These are phyloP conservation scores for Wallacemonas sp. DNA, from an alignment of 208 protist species.

Conservation along the genomic window DNA sequence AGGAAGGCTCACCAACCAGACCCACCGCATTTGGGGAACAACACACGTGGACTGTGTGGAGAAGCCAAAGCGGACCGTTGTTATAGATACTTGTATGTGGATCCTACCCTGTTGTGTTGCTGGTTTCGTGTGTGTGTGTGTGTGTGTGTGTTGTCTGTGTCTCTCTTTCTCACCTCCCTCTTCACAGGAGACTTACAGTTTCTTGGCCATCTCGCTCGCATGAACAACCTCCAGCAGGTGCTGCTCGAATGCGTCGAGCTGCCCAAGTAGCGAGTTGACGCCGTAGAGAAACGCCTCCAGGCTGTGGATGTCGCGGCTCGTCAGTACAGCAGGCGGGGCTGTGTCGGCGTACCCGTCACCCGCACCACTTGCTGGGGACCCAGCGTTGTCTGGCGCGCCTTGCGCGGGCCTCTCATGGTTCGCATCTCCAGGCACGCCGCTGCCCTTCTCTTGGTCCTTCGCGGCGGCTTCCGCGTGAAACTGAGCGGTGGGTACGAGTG, in stretches of 20 bases:
- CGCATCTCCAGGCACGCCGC: no score
- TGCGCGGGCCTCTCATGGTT: no score
- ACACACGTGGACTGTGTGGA: no score
- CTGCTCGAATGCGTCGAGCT: slow-evolving; percentile 72
- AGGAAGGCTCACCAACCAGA: no score
- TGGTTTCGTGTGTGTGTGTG: neutral
- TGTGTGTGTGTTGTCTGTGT: no score
- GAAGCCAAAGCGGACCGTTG: no score
- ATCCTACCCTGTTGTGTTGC: no score
- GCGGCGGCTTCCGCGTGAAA: neutral
- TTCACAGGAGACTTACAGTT: slow-evolving; percentile 71
- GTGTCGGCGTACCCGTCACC: slow-evolving; percentile 30
- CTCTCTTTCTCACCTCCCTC: neutral
- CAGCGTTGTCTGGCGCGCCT: neutral
- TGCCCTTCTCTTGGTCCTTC: no score
- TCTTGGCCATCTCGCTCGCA: slow-evolving; percentile 61
- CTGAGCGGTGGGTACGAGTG: slow-evolving; percentile 1
- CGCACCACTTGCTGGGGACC: neutral
- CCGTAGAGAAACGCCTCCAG: slow-evolving; percentile 86
- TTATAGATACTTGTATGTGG: no score
- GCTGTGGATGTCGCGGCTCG: slow-evolving; percentile 85
- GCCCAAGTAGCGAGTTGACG: slow-evolving; percentile 59
- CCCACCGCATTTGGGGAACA: no score
- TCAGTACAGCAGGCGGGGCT: slow-evolving; percentile 66
- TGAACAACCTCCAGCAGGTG: slow-evolving; percentile 77